These are phyloP conservation scores for Fusarium chlamydosporum DNA, from an alignment of 2,329 filamentous ascomycete genomes.

Conservation along the genomic window DNA sequence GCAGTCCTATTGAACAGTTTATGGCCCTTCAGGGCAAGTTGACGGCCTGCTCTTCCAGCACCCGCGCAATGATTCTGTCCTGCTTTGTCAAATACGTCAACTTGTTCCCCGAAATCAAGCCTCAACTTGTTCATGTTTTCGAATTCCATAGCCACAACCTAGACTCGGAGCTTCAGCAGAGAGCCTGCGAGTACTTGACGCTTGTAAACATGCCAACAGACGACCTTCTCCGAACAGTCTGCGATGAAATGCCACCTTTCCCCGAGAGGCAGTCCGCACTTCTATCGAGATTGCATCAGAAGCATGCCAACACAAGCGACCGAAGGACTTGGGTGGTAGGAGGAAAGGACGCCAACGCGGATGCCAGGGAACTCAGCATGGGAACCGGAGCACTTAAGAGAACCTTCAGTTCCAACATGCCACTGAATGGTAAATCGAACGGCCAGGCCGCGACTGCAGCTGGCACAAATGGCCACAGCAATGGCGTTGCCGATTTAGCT, in stretches of 20 bases:
- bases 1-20: constrained; percentile 97
- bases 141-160: constrained; percentile 92
- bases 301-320: constrained; percentile 91
- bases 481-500: constrained; percentile 75
- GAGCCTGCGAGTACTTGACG: constrained; percentile 94
- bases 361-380: constrained; percentile 83
- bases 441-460: constrained; percentile 58
- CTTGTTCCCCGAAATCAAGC: constrained; percentile 97
- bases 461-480: constrained; percentile 66
- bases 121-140: constrained; percentile 91
- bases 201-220: constrained; percentile 89
- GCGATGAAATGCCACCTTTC: constrained; percentile 99
- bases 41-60: constrained; percentile 87
- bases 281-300: constrained; percentile 92
- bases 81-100: constrained; percentile 99
- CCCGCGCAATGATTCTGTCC: constrained; percentile 92
- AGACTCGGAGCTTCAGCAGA: constrained; percentile 94
- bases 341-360: constrained; percentile 91
- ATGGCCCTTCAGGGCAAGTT: constrained; percentile 93
- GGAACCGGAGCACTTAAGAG: constrained; percentile 87
- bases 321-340: constrained; percentile 98
- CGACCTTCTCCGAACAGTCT: constrained; percentile 91
- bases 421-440: constrained; percentile 65
- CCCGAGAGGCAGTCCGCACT: constrained; percentile 94
- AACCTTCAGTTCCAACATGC: constrained; percentile 77